phyloP scores from a whole-genome alignment of 768 basidiomycete genomes.

The Tephrocybe sp. region DNA sequence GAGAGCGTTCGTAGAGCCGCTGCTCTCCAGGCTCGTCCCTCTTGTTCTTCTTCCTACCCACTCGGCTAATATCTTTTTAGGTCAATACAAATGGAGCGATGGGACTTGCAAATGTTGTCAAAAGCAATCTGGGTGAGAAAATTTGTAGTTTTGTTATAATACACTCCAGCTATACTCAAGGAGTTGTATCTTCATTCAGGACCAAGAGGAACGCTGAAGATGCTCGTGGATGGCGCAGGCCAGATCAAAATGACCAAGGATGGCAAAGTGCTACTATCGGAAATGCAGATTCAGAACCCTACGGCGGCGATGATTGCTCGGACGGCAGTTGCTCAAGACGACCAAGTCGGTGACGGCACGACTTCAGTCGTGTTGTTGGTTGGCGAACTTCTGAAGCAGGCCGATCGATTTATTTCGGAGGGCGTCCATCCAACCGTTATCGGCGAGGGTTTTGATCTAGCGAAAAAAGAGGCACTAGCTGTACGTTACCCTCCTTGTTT shows the following conservation, averaged over 20 bases:
- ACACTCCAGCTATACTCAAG: neutral
- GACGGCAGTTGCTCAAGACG: conserved; percentile 98
- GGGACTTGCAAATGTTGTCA: conserved; percentile 96
- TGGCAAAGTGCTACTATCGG: conserved; percentile 95
- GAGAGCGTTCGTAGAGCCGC: conserved; percentile 90
- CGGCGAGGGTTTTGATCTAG: conserved; percentile 93
- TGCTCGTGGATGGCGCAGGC: conserved; percentile 98
- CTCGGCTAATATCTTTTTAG: conserved; percentile 38
- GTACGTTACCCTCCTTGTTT: conserved; percentile 46
- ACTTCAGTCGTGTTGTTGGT: conserved; percentile 96
- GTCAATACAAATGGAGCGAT: conserved; percentile 94
- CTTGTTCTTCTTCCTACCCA: neutral
- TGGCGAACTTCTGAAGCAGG: conserved; percentile 94
- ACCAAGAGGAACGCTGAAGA: conserved; percentile 96
- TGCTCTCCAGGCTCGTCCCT: conserved; percentile 73
- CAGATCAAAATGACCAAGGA: conserved; percentile 99
- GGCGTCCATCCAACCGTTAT: conserved; percentile 98
- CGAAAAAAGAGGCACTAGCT: conserved; percentile 90
- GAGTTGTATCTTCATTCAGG: conserved; percentile 49
- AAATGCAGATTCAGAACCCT: conserved; percentile 99
- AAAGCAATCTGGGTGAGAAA: conserved; percentile 86
- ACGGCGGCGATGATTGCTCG: conserved; percentile 99
- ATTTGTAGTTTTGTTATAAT: conserved; percentile 2
- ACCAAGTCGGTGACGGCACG: conserved; percentile 98
- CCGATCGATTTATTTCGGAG: conserved; percentile 96